Evolutionary conservation across 2,329 filamentous ascomycete genomes (phyloP).

Genomic region (Sarocladium strictum): DNA sequence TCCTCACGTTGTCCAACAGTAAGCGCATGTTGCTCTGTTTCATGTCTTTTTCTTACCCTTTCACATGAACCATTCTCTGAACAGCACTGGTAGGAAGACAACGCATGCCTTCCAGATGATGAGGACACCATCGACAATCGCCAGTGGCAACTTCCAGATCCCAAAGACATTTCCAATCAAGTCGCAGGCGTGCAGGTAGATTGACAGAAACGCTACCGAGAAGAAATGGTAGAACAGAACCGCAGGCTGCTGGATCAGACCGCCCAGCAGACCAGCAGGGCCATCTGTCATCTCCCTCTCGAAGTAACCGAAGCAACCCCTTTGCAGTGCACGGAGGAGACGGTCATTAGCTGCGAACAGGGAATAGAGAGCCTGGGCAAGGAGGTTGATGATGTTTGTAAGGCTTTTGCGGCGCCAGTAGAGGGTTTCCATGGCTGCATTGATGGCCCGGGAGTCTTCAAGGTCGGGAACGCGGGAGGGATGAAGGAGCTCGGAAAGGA

Average conservation of each 20-base stretch:
- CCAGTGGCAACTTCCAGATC: slow-evolving; percentile 48
- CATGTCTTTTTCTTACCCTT: background rate
- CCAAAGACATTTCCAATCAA: slow-evolving; percentile 28
- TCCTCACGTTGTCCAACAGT: background rate
- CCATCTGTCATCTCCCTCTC: slow-evolving; percentile 67
- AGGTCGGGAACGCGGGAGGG: slow-evolving; percentile 65
- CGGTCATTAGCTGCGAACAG: slow-evolving; percentile 82
- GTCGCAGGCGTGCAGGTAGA: slow-evolving; percentile 55
- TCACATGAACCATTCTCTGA: slow-evolving; percentile 49
- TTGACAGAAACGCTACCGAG: slow-evolving; percentile 79
- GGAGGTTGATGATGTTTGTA: slow-evolving; percentile 88
- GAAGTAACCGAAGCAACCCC: slow-evolving; percentile 92
- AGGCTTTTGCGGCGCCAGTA: slow-evolving; percentile 83
- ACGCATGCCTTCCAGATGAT: slow-evolving; percentile 76
- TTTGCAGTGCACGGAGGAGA: slow-evolving; percentile 73
- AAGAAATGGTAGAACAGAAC: slow-evolving; percentile 92
- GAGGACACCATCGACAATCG: slow-evolving; percentile 57
- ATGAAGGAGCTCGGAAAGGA: slow-evolving; percentile 68
- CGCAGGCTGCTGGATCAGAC: slow-evolving; percentile 69
- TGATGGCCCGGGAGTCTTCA: slow-evolving; percentile 58
- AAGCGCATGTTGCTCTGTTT: background rate
- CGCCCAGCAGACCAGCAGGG: slow-evolving; percentile 75
- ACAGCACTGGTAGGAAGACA: slow-evolving; percentile 79
- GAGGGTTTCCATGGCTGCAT: slow-evolving; percentile 65
- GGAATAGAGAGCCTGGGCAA: slow-evolving; percentile 89